Percentiles rank a stretch among this genome's conserved stretches.
Evolutionary conservation across 768 basidiomycete species (phyloP).

Genomic region (Russula brevipes): DNA sequence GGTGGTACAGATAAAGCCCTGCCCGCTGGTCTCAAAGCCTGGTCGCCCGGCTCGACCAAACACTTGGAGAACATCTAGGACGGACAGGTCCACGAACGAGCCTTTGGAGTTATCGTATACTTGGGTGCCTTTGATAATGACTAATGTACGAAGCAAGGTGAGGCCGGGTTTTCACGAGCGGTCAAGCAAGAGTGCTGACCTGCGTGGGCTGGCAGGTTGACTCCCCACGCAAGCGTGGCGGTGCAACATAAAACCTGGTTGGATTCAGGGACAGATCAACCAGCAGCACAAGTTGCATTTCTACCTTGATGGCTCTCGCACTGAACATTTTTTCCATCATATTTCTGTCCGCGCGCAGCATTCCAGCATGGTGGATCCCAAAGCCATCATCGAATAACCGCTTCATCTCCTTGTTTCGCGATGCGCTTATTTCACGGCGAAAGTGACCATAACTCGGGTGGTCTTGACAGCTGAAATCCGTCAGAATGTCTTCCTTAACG

Average conservation of each 20-base stretch:
- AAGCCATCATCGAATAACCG: conserved; percentile 87
- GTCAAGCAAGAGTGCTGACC: conserved; percentile 42
- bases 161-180: neutral
- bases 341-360: conserved; percentile 90
- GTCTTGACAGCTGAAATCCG: conserved; percentile 76
- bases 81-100: conserved; percentile 84
- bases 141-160: conserved; percentile 36
- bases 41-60: conserved; percentile 95
- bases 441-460: conserved; percentile 76
- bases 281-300: neutral
- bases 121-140: conserved; percentile 96
- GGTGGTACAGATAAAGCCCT: conserved; percentile 95
- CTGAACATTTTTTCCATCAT: conserved; percentile 95
- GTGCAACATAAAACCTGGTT: conserved; percentile 92
- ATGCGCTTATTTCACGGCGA: conserved; percentile 70
- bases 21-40: conserved; percentile 84
- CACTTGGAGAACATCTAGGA: conserved; percentile 94
- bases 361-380: conserved; percentile 98
- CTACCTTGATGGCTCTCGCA: conserved; percentile 84
- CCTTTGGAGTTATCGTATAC: conserved; percentile 90
- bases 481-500: conserved; percentile 58
- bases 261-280: neutral
- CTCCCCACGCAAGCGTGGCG: conserved; percentile 98
- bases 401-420: conserved; percentile 95
- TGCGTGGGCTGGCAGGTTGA: conserved; percentile 97